Percentiles rank a stretch among this genome's conserved stretches.
These are phyloP conservation scores for Citrus trifoliata DNA, from an alignment of 345 rosid species.

Conservation along the genomic window DNA sequence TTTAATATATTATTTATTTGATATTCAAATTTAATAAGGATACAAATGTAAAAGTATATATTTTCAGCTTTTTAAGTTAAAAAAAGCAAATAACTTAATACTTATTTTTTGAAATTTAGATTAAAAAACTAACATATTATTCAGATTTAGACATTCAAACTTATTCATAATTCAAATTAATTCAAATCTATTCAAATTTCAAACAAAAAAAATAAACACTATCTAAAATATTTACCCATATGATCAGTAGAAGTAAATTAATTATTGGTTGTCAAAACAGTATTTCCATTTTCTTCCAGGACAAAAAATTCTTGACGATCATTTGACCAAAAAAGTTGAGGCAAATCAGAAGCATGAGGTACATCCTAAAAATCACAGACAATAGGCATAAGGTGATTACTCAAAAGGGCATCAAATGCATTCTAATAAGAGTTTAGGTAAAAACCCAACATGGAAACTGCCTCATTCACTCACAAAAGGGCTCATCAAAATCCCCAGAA, in stretches of 20 bases:
- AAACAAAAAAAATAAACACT: too few species aligned
- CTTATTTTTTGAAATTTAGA: too few species aligned
- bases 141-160: too few species aligned
- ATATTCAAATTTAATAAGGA: too few species aligned
- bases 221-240: background rate
- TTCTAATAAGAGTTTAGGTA: background rate
- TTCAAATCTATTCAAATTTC: too few species aligned
- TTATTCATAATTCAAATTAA: too few species aligned
- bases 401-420: background rate
- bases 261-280: background rate
- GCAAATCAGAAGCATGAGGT: background rate
- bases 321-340: background rate
- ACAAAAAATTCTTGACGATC: background rate
- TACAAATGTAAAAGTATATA: too few species aligned
- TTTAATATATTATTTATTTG: too few species aligned
- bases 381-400: background rate
- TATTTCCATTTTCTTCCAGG: background rate
- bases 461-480: background rate
- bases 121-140: too few species aligned
- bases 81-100: too few species aligned
- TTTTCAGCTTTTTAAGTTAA: too few species aligned
- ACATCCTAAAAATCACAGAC: background rate
- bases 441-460: slow-evolving; percentile 7
- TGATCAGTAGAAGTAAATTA: background rate
- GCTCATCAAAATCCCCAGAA: background rate